A percentile compares a stretch with the other conserved stretches of the same genome.
Conservation (phyloP, 2,329 filamentous ascomycete genomes). For the Cercospora sp. region DNA sequence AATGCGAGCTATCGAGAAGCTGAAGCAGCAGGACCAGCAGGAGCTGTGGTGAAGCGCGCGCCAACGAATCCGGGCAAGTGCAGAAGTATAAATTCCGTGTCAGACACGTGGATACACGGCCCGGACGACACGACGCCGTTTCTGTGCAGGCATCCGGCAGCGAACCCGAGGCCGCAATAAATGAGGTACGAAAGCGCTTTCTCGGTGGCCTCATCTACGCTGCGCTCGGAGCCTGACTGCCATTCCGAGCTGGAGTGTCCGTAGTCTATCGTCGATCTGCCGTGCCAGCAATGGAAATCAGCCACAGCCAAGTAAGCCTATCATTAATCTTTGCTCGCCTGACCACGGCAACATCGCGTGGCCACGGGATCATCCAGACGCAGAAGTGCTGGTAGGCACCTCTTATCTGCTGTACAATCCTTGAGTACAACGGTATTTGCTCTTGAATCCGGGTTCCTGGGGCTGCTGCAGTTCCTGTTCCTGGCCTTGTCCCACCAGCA, state of each 20-base stretch:
- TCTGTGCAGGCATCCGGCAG: neutral
- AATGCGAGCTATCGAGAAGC: neutral
- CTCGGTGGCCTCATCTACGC: neutral
- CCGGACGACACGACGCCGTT: neutral
- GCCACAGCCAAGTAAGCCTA: neutral
- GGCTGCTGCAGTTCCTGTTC: neutral
- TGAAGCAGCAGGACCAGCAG: neutral
- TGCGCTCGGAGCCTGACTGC: neutral
- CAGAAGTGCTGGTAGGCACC: neutral
- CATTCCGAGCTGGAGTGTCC: neutral
- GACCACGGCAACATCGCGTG: neutral
- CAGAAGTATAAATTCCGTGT: neutral
- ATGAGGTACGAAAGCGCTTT: neutral
- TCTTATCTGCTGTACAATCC: neutral
- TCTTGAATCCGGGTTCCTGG: neutral
- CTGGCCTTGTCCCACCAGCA: neutral
- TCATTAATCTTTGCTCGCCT: neutral
- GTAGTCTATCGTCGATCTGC: neutral
- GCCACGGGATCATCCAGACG: neutral
- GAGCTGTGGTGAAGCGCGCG: too few species aligned
- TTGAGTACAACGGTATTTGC: neutral
- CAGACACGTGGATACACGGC: neutral
- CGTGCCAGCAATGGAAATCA: neutral
- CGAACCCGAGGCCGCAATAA: too few species aligned
- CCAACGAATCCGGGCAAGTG: too few species aligned